Evolutionary conservation across 495 filamentous ascomycete species (phyloP).

Genomic region (Tuber indicum): DNA sequence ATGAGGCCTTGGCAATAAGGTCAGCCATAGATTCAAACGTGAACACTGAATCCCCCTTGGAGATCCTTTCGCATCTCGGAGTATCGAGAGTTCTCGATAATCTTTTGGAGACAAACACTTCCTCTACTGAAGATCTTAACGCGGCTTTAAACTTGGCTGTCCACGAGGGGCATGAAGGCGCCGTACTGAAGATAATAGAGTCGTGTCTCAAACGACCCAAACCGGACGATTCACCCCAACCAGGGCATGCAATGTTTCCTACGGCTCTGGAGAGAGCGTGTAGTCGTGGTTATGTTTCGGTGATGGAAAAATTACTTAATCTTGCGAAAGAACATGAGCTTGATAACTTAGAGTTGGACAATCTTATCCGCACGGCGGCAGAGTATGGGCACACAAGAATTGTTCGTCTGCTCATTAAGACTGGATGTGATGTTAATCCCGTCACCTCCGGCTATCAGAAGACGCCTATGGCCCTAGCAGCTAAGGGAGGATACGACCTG

Average conservation of each 20-base stretch:
- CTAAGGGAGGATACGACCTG: background rate
- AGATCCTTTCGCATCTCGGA: background rate
- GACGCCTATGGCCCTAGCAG: background rate
- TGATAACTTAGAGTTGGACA: background rate
- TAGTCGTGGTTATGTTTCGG: background rate
- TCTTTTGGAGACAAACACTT: conserved; percentile 1
- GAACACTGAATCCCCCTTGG: background rate
- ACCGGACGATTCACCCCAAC: background rate
- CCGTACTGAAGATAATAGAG: background rate
- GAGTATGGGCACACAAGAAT: conserved; percentile 2
- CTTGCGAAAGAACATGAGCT: background rate
- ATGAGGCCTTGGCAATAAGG: background rate
- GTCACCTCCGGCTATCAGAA: conserved; percentile 1
- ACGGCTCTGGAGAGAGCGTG: background rate
- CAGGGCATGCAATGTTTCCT: background rate
- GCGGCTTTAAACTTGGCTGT: background rate
- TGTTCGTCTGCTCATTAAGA: background rate
- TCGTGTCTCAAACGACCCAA: background rate
- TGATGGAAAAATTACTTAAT: conserved; percentile 4
- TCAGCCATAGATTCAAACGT: background rate
- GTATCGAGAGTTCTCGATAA: background rate
- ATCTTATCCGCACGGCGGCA: background rate
- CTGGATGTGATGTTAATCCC: background rate
- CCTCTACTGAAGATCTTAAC: background rate
- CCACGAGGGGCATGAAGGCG: conserved; percentile 1